phyloP scores from a whole-genome alignment of 2,329 filamentous ascomycete species.

The Aureobasidium pullulans region DNA sequence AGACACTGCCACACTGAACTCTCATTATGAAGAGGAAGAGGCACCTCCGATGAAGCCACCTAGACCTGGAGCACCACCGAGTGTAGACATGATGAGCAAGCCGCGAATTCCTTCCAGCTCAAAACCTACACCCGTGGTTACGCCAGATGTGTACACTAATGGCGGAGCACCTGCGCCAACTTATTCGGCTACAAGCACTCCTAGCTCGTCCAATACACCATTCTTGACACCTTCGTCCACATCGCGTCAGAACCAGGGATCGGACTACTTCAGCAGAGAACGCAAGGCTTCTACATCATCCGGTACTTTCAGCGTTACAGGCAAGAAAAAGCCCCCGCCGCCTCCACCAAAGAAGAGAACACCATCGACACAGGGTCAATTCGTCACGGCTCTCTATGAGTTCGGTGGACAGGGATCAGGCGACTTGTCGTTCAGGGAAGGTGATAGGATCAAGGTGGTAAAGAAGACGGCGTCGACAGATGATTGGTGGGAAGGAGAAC shows the following conservation, averaged over 20 bases:
- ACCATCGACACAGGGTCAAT: slow-evolving; percentile 39
- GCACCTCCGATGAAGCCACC: slow-evolving; percentile 27
- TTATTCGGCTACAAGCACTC: slow-evolving; percentile 12
- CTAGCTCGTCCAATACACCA: slow-evolving; percentile 13
- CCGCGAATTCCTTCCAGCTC: slow-evolving; percentile 14
- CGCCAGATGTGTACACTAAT: slow-evolving; percentile 1
- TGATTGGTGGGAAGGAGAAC: slow-evolving; percentile 83
- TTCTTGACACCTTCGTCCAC: slow-evolving; percentile 10
- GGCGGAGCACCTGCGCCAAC: slow-evolving; percentile 11
- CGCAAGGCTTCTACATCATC: slow-evolving; percentile 29
- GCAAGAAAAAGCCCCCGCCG: slow-evolving; percentile 69
- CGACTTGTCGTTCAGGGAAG: slow-evolving; percentile 68
- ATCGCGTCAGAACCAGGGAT: neutral
- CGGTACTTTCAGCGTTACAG: slow-evolving; percentile 31
- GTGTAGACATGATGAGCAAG: slow-evolving; percentile 15
- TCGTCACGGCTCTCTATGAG: slow-evolving; percentile 60
- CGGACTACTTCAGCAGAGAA: slow-evolving; percentile 38
- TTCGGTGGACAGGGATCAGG: slow-evolving; percentile 63
- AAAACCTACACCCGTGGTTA: neutral
- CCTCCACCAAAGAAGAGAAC: slow-evolving; percentile 59
- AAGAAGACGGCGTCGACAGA: slow-evolving; percentile 73
- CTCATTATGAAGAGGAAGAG: slow-evolving; percentile 24
- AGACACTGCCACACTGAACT: neutral
- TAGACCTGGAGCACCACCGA: slow-evolving; percentile 22
- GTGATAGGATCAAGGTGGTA: slow-evolving; percentile 67